Percentiles rank a stretch among this genome's conserved stretches.
Evolutionary conservation across 257 asterid genomes (phyloP).

Genomic region (Eucommia ulmoides): DNA sequence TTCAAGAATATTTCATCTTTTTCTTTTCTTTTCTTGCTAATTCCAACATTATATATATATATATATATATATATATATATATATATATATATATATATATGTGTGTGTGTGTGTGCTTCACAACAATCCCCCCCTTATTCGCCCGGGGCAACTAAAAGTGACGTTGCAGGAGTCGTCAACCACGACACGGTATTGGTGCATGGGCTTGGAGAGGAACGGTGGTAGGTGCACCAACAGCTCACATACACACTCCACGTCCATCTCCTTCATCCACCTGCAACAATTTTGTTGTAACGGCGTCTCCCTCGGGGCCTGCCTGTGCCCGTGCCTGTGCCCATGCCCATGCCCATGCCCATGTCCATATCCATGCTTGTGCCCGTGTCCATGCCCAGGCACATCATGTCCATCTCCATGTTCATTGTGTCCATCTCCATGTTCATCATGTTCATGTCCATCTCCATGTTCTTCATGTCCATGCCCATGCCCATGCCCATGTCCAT

Average conservation of each 20-base stretch:
- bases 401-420: no score
- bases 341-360: constrained; percentile 2
- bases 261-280: constrained; percentile 47
- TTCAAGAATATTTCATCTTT: no score
- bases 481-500: no score
- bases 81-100: neutral
- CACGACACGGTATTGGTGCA: neutral
- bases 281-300: constrained; percentile 28
- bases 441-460: no score
- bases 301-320: no score
- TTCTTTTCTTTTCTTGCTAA: no score
- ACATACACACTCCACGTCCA: constrained; percentile 23
- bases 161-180: neutral
- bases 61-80: neutral
- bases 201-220: neutral
- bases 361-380: constrained; percentile 7
- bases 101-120: neutral
- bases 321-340: no score
- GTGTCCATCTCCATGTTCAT: no score
- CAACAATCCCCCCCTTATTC: neutral
- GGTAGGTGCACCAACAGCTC: neutral
- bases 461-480: no score
- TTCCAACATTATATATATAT: no score
- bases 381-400: neutral
- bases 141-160: neutral